Conservation (phyloP, 768 basidiomycete genomes). For the Termitomyces sp. region DNA sequence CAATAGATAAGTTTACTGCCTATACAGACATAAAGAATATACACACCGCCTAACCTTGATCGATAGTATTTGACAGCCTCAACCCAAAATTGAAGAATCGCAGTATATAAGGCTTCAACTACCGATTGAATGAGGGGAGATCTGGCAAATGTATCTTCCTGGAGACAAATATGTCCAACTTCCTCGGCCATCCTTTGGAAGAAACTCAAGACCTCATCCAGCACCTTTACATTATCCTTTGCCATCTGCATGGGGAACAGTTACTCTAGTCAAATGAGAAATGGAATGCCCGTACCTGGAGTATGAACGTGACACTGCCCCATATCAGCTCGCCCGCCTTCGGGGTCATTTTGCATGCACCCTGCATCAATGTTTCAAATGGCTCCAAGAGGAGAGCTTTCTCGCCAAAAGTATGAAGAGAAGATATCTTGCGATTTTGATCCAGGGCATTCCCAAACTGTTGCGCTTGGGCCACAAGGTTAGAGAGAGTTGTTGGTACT, state of each 20-base stretch:
- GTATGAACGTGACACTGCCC: slow-evolving; percentile 4
- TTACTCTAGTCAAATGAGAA: not conserved
- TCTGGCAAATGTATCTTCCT: slow-evolving; percentile 1
- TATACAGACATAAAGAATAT: not conserved
- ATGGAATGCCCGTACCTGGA: not conserved
- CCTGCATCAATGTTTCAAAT: not conserved
- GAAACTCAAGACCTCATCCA: slow-evolving; percentile 5
- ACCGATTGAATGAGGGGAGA: slow-evolving; percentile 3
- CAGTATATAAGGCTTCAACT: slow-evolving; percentile 5
- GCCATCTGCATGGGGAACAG: not conserved
- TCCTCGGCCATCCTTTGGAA: slow-evolving; percentile 9
- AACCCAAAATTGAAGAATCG: slow-evolving; percentile 12
- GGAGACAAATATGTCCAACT: not conserved
- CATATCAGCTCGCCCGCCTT: not conserved
- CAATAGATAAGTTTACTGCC: not conserved
- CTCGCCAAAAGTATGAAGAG: not conserved
- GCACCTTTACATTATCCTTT: not conserved
- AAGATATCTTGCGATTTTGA: not conserved
- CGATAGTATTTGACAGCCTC: slow-evolving; percentile 8
- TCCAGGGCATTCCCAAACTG: not conserved
- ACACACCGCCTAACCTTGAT: not conserved
- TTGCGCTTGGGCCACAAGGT: not conserved
- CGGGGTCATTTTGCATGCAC: not conserved
- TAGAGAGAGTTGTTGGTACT: not conserved
- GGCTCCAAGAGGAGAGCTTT: not conserved